Base-by-base conservation (phyloP, 306 rosid species). In the Sechiopsis laciniata region DNA sequence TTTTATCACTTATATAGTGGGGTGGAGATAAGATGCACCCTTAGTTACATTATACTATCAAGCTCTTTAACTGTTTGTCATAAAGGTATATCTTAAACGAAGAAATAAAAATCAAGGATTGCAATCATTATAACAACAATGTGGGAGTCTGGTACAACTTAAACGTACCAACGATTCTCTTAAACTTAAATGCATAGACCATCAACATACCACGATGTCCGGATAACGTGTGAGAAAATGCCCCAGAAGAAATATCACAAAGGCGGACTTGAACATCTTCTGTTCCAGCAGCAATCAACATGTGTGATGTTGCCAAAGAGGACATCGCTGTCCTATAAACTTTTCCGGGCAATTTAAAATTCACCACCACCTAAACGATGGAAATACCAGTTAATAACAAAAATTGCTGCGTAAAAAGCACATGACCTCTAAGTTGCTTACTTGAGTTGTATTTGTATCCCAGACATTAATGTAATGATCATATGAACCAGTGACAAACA, bases 251-350 rank as follows among this genome's bases (percentile, higher is more conserved):
- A 77, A 94, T 88, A 86, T 94, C 97, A 79, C 99, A 94, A 52
- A 94, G 97, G 70, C 97, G 96, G 72, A 94, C 99, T 72, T 94
- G 99, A 9, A 94, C 99, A 80, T 94, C 99, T 78, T 91, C 95
- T n/a, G 99, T 89, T 51, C 84, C 97, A 54, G 89, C 92, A 42
- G 96, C 99, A 63, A 94, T 84, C 50, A 94, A 86, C 92, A 83
- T 94, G 80, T 94, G 96, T 22, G 97, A 89, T 12, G 92, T 87
- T 52, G 99, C 89, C 75, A 91, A n/a, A 1, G 91, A 64, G 17
- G 97, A 94, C 97, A 94, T 91, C 63, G 99, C 96, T 72, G 91
- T 85, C 83, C 78, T 82, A 76, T 94, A 89, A 20, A 94, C 92
- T 89, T 94, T 94, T 14, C 96, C 96, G 16, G 99, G 95, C 97